phyloP scores from a whole-genome alignment of 441 rosid genomes.

The Omphalea diandra region DNA sequence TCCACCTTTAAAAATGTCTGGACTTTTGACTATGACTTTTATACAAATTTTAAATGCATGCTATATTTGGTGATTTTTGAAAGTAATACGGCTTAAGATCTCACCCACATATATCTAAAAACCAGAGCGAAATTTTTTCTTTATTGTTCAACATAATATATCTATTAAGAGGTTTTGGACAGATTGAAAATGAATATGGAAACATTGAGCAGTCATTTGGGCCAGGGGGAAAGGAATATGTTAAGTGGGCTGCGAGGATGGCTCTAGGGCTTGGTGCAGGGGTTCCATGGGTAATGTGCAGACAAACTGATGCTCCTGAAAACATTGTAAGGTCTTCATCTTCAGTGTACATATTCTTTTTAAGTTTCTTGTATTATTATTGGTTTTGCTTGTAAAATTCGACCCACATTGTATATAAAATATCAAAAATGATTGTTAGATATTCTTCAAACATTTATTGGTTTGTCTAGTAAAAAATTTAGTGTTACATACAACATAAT shows the following conservation, averaged over 20 bases:
- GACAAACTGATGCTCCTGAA: slow-evolving; percentile 86
- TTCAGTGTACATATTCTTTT: slow-evolving; percentile 4
- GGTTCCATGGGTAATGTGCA: slow-evolving; percentile 97
- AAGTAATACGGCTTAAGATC: not conserved
- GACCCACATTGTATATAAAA: not conserved
- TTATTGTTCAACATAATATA: slow-evolving; percentile 1
- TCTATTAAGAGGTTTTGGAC: slow-evolving; percentile 21
- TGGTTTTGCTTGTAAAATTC: not conserved
- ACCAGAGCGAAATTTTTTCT: not conserved
- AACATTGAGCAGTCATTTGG: slow-evolving; percentile 62
- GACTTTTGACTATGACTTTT: not conserved
- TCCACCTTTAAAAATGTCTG: not conserved
- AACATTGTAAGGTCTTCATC: slow-evolving; percentile 56
- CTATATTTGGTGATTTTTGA: not conserved
- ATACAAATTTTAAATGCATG: not conserved
- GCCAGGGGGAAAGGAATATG: slow-evolving; percentile 66
- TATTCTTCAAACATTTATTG: not conserved
- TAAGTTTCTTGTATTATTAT: not conserved
- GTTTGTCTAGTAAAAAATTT: not conserved
- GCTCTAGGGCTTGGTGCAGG: slow-evolving; percentile 66
- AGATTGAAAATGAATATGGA: slow-evolving; percentile 97
- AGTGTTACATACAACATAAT: not conserved
- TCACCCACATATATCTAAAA: not conserved
- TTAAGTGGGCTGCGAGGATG: slow-evolving; percentile 85
- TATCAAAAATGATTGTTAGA: not conserved